These are phyloP conservation scores for Fusarium abutilonis DNA, from an alignment of 2,329 filamentous ascomycete species.

Conservation along the genomic window DNA sequence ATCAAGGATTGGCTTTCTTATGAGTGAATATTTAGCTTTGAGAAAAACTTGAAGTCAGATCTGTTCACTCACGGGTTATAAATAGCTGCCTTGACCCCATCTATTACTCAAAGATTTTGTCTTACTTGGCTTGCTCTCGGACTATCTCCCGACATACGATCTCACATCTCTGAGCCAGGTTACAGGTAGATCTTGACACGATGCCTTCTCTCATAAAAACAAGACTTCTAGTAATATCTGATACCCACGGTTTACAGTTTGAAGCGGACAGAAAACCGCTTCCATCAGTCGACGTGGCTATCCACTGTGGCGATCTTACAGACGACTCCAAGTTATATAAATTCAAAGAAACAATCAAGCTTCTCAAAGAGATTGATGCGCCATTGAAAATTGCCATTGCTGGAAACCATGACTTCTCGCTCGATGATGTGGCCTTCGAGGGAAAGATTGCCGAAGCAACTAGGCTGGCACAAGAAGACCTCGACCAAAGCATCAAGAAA, in stretches of 20 bases:
- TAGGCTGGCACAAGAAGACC: constrained; percentile 9
- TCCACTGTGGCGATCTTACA: constrained; percentile 63
- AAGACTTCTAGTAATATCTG: constrained; percentile 30
- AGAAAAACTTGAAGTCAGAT: no score
- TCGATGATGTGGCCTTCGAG: constrained; percentile 51
- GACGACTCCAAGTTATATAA: constrained; percentile 55
- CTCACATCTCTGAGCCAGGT: not conserved
- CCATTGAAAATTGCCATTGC: constrained; percentile 61
- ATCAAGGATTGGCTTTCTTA: no score
- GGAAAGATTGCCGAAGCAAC: constrained; percentile 39
- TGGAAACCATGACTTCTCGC: constrained; percentile 62
- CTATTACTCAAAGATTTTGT: no score
- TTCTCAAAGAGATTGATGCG: constrained; percentile 54
- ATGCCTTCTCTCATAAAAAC: constrained; percentile 22
- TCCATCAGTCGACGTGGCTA: constrained; percentile 52
- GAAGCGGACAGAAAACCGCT: not conserved
- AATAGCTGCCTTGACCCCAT: no score
- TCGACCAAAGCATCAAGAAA: constrained; percentile 13
- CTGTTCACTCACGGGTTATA: no score
- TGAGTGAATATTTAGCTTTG: no score
- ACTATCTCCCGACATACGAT: not conserved
- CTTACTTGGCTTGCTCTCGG: no score
- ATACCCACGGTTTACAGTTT: constrained; percentile 30
- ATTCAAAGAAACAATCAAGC: constrained; percentile 50
- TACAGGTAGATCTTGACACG: not conserved